These are phyloP conservation scores for Capsicum baccatum DNA, from an alignment of 257 asterid species.

Conservation along the genomic window DNA sequence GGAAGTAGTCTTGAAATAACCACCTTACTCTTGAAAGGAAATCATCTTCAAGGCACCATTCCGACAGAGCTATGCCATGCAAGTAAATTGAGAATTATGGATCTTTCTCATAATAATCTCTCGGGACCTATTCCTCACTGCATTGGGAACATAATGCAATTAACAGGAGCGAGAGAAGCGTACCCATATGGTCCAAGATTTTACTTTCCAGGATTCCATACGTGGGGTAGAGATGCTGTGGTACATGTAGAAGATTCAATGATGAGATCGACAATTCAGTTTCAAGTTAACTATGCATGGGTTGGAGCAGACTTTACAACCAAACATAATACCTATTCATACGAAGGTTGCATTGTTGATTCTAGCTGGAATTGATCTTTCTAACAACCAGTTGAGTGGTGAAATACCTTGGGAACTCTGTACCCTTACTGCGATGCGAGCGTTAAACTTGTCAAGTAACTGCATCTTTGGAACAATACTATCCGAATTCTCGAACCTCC, in stretches of 20 bases:
- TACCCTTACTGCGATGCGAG: background rate
- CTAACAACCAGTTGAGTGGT: background rate
- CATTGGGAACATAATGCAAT: background rate
- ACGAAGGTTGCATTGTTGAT: background rate
- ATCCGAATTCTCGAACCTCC: background rate
- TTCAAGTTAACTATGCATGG: no score
- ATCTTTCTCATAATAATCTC: conserved; percentile 21
- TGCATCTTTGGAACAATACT: conserved; percentile 3
- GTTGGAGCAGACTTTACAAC: no score
- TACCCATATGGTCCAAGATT: background rate
- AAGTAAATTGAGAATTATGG: background rate
- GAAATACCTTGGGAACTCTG: conserved; percentile 14
- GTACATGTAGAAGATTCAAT: no score
- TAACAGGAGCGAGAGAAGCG: background rate
- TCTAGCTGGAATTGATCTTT: conserved; percentile 8
- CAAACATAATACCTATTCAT: no score
- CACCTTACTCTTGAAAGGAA: conserved; percentile 20
- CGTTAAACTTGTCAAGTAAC: conserved; percentile 26
- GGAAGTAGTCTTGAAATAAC: background rate
- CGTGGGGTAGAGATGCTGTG: background rate
- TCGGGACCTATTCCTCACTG: background rate
- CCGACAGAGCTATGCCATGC: background rate
- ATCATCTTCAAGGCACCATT: conserved; percentile 8
- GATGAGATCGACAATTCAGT: no score
- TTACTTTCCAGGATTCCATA: background rate